Percentiles rank a stretch among this genome's conserved stretches.
Evolutionary conservation across 805 yeast species (phyloP).

Genomic region (Yarrowia sp.): DNA sequence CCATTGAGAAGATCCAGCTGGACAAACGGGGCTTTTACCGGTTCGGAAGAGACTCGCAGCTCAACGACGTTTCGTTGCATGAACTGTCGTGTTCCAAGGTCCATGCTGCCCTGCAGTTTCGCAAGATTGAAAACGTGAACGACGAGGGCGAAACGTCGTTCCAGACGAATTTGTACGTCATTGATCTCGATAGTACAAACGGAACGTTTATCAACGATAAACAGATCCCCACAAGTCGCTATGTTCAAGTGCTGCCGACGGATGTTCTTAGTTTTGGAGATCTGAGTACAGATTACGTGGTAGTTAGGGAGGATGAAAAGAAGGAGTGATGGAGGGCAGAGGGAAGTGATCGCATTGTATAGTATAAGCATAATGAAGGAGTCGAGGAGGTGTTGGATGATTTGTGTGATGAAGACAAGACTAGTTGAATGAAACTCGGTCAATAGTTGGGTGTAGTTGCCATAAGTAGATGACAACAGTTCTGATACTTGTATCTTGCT

Average conservation of each 20-base stretch:
- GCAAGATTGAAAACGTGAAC: slow-evolving; percentile 25
- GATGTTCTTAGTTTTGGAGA: slow-evolving; percentile 37
- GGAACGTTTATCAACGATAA: slow-evolving; percentile 26
- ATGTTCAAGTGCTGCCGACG: slow-evolving; percentile 25
- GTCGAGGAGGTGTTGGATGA: no score
- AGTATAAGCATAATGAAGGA: background rate
- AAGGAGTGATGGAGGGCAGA: background rate
- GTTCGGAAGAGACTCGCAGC: slow-evolving; percentile 33
- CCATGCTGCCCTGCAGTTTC: slow-evolving; percentile 36
- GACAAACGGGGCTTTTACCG: slow-evolving; percentile 11
- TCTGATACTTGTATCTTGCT: no score
- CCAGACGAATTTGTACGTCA: slow-evolving; percentile 26
- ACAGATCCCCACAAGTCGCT: slow-evolving; percentile 30
- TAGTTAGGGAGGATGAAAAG: slow-evolving; percentile 13
- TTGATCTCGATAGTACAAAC: slow-evolving; percentile 30
- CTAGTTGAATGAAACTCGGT: no score
- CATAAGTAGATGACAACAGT: no score
- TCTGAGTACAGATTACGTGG: slow-evolving; percentile 25
- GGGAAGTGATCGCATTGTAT: background rate
- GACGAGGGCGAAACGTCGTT: slow-evolving; percentile 29
- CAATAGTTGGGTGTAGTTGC: no score
- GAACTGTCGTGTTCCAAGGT: slow-evolving; percentile 25
- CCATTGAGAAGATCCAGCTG: slow-evolving; percentile 5
- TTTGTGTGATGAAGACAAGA: no score
- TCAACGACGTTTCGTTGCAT: slow-evolving; percentile 4